A percentile compares a stretch with the other conserved stretches of the same genome.
Conservation (phyloP, 805 yeast species). For the Scheffersomyces ergatensis region DNA sequence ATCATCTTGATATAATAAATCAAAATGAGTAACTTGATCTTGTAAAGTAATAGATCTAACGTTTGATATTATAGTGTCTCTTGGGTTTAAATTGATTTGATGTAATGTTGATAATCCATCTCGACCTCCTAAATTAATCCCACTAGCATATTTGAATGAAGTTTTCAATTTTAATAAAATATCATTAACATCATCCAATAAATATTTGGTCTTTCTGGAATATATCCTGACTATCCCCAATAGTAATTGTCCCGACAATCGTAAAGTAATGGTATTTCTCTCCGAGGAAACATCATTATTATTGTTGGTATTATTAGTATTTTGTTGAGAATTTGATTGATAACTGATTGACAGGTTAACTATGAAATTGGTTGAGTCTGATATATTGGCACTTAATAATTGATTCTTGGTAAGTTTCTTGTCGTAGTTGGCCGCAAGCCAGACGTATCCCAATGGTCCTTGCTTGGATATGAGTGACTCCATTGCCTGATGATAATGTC, state of each 20-base stretch:
- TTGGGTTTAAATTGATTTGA: constrained; percentile 56
- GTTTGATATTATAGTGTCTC: constrained; percentile 59
- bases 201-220: constrained; percentile 77
- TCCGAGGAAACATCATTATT: background rate
- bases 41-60: constrained; percentile 59
- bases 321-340: constrained; percentile 7
- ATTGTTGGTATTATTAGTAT: constrained; percentile 5
- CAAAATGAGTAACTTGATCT: constrained; percentile 78
- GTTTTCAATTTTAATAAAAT: constrained; percentile 69
- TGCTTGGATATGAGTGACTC: constrained; percentile 58
- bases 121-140: constrained; percentile 17
- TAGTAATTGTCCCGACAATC: constrained; percentile 81
- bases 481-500: no score
- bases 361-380: constrained; percentile 42
- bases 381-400: constrained; percentile 66
- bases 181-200: constrained; percentile 80
- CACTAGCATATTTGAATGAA: constrained; percentile 50
- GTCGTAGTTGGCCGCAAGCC: constrained; percentile 92
- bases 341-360: background rate
- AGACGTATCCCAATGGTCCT: constrained; percentile 86
- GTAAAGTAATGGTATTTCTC: constrained; percentile 64
- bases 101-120: constrained; percentile 27
- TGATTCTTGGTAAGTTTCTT: constrained; percentile 71
- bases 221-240: constrained; percentile 87
- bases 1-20: constrained; percentile 67